Percentiles rank a stretch among this genome's conserved stretches.
phyloP scores from a whole-genome alignment of 129 eudicot genomes.

The Escallonia rubra region DNA sequence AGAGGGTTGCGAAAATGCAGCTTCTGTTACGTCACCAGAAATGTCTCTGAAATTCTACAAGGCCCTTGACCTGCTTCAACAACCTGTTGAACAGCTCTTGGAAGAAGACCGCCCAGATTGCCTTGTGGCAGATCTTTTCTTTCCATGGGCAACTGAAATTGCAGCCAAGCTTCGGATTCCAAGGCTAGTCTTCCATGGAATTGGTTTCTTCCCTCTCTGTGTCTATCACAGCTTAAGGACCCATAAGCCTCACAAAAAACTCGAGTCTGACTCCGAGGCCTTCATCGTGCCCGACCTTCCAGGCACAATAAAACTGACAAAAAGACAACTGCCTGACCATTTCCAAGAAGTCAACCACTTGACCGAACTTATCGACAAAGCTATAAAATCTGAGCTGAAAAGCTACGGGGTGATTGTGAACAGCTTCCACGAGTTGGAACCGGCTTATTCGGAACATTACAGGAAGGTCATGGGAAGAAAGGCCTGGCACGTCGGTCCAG shows the following conservation, averaged over 20 bases:
- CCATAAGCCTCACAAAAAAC: not conserved
- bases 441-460: constrained; percentile 12
- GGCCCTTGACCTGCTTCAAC: constrained; percentile 6
- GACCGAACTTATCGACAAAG: not conserved
- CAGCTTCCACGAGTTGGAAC: constrained; percentile 30
- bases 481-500: constrained; percentile 27
- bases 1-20: constrained; percentile 7
- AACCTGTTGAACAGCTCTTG: constrained; percentile 4
- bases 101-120: constrained; percentile 17
- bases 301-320: constrained; percentile 8
- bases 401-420: constrained; percentile 21
- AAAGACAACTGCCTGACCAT: constrained; percentile 3
- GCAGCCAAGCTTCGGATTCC: constrained; percentile 14
- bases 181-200: constrained; percentile 13
- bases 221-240: not conserved
- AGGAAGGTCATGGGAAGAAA: constrained; percentile 7
- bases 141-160: constrained; percentile 12
- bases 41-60: constrained; percentile 1
- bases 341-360: not conserved
- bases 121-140: constrained; percentile 8
- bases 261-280: constrained; percentile 8
- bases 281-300: constrained; percentile 19
- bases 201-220: constrained; percentile 10
- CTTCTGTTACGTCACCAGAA: constrained; percentile 6
- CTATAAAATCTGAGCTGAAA: not conserved